Evolutionary conservation across 371 early-diverging fungal genomes (phyloP).

Genomic region (Batrachochytrium dendrobatidis): DNA sequence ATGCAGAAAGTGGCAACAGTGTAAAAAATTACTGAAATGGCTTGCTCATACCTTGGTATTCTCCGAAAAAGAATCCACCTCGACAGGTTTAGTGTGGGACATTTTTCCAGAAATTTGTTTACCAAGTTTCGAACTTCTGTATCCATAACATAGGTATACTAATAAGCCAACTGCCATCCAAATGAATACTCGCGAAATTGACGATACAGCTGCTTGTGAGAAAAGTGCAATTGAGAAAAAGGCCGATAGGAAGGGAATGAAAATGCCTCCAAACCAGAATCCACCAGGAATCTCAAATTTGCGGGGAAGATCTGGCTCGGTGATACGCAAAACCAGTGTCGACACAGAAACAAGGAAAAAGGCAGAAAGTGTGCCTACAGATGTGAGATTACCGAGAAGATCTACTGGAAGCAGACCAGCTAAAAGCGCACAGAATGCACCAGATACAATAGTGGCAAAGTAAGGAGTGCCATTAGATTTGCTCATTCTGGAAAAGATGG

Average conservation of each 20-base stretch:
- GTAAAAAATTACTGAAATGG: no score
- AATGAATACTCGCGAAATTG: not conserved
- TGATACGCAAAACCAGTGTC: constrained; percentile 66
- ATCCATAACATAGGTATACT: no score
- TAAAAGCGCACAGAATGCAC: constrained; percentile 58
- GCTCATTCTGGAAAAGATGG: constrained; percentile 58
- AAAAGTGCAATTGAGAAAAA: constrained; percentile 46
- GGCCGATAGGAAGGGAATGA: constrained; percentile 57
- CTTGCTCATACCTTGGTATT: no score
- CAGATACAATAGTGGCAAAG: constrained; percentile 59
- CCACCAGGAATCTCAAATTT: constrained; percentile 75
- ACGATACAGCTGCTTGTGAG: not conserved
- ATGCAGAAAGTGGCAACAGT: no score
- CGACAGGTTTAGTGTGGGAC: no score
- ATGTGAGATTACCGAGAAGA: constrained; percentile 75
- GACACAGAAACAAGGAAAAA: constrained; percentile 74
- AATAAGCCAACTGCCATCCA: not conserved
- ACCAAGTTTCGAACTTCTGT: no score
- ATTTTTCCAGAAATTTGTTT: no score
- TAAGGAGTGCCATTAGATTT: constrained; percentile 62
- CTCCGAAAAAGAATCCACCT: no score
- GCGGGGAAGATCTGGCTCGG: constrained; percentile 65
- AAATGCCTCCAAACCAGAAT: constrained; percentile 29
- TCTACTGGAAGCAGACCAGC: constrained; percentile 75
- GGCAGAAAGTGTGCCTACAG: constrained; percentile 76